Percentiles rank a stretch among this genome's conserved stretches.
Evolutionary conservation across 2,329 filamentous ascomycete genomes (phyloP).

Genomic region (Aspergillus transmontanensis): DNA sequence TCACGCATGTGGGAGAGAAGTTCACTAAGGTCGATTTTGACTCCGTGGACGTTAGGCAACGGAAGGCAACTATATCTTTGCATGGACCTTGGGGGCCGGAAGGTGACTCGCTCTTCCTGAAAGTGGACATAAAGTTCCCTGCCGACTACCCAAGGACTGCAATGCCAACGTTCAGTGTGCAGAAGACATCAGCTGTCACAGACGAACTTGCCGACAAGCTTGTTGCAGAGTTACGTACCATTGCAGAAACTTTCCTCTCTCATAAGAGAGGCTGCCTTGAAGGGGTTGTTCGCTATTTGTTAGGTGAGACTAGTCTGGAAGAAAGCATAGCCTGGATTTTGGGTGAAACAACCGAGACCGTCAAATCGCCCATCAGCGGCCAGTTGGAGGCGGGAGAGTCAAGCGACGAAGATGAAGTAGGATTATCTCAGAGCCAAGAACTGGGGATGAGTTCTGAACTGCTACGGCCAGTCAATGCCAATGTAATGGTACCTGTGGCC

Average conservation of each 20-base stretch:
- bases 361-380: conserved; percentile 46
- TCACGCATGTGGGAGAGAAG: conserved; percentile 62
- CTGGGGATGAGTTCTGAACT: conserved; percentile 54
- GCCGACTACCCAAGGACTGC: conserved; percentile 55
- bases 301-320: conserved; percentile 61
- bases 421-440: conserved; percentile 45
- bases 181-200: conserved; percentile 60
- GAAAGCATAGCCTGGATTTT: conserved; percentile 56
- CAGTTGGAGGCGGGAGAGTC: conserved; percentile 71
- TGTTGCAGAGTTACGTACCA: conserved; percentile 54
- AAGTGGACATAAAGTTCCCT: conserved; percentile 62
- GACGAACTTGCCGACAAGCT: conserved; percentile 54
- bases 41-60: conserved; percentile 57
- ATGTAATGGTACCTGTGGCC: conserved; percentile 65
- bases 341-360: conserved; percentile 59
- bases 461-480: conserved; percentile 59
- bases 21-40: conserved; percentile 65
- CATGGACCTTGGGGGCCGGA: conserved; percentile 62
- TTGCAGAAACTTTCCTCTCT: conserved; percentile 57
- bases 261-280: conserved; percentile 61
- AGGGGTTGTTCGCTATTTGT: conserved; percentile 61
- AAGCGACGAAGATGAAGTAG: conserved; percentile 74
- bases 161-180: conserved; percentile 55
- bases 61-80: conserved; percentile 59
- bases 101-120: conserved; percentile 56